Conservation (phyloP, 345 rosid genomes). For the Limnanthes douglasii region DNA sequence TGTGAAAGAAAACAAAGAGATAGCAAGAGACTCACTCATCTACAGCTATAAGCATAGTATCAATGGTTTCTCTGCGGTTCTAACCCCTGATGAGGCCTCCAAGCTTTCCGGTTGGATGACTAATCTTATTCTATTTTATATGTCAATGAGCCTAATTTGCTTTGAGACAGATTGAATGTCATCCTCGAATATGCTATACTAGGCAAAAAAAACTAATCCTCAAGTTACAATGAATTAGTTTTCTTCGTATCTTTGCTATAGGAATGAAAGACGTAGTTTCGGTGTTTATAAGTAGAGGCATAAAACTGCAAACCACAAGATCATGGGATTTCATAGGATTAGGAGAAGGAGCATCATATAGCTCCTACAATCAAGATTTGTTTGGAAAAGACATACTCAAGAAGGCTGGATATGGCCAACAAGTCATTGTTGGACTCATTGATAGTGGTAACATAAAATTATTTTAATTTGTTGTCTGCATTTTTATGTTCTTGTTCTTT, state of each 20-base stretch:
- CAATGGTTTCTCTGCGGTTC: constrained; percentile 69
- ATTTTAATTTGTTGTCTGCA: too few relatives aligned
- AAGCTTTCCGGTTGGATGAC: too few relatives aligned
- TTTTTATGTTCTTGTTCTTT: too few relatives aligned
- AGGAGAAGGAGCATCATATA: constrained; percentile 14
- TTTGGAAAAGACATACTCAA: constrained; percentile 17
- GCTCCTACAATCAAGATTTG: constrained; percentile 8
- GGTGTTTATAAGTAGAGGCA: constrained; percentile 30
- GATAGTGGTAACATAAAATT: constrained; percentile 67
- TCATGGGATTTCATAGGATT: constrained; percentile 86
- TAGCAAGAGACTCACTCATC: constrained; percentile 46
- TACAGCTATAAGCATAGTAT: constrained; percentile 87
- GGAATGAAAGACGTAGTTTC: constrained; percentile 56
- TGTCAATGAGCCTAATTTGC: background rate
- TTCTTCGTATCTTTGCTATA: constrained; percentile 8
- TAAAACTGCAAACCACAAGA: constrained; percentile 56
- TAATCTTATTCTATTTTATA: too few relatives aligned
- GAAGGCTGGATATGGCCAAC: constrained; percentile 49
- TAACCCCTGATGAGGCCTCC: constrained; percentile 54
- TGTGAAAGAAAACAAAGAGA: constrained; percentile 51
- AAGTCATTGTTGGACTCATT: constrained; percentile 52
- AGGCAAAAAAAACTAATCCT: background rate
- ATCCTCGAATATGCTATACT: background rate
- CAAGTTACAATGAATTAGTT: background rate
- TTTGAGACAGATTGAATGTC: background rate